phyloP scores from a whole-genome alignment of 169 alveolate species.

The Plasmodium cynomolgi region DNA sequence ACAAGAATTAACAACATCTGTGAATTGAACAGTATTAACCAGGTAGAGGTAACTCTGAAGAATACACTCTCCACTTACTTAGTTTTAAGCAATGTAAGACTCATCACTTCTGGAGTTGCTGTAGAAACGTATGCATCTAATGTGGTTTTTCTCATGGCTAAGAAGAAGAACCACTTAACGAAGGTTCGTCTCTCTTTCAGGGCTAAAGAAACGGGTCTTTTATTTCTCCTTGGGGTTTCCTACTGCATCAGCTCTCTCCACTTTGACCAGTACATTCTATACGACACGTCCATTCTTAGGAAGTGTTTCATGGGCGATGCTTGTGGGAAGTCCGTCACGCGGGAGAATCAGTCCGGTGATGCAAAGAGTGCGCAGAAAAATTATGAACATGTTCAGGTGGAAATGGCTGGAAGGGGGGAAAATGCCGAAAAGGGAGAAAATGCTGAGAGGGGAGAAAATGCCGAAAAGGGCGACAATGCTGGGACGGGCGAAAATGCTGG shows the following conservation, averaged over 20 bases:
- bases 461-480: too few relatives aligned
- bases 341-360: neutral
- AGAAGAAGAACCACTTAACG: conserved; percentile 39
- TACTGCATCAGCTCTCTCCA: conserved; percentile 55
- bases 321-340: too few relatives aligned
- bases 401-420: neutral
- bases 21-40: conserved; percentile 10
- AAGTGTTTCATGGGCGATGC: neutral
- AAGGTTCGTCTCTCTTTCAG: conserved; percentile 43
- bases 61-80: conserved; percentile 20
- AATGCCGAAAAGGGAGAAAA: neutral
- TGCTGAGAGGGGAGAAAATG: neutral
- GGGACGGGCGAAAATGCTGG: too few relatives aligned
- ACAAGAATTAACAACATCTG: conserved; percentile 39
- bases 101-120: conserved; percentile 45
- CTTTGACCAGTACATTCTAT: conserved; percentile 31
- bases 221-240: conserved; percentile 51
- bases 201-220: conserved; percentile 57
- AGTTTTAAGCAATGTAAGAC: conserved; percentile 38
- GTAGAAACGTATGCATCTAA: conserved; percentile 42
- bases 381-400: neutral
- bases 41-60: conserved; percentile 50
- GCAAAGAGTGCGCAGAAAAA: neutral
- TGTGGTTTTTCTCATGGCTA: conserved; percentile 34
- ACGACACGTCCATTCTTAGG: conserved; percentile 27